phyloP scores from a whole-genome alignment of 768 basidiomycete genomes.

The Lentinula raphanica region DNA sequence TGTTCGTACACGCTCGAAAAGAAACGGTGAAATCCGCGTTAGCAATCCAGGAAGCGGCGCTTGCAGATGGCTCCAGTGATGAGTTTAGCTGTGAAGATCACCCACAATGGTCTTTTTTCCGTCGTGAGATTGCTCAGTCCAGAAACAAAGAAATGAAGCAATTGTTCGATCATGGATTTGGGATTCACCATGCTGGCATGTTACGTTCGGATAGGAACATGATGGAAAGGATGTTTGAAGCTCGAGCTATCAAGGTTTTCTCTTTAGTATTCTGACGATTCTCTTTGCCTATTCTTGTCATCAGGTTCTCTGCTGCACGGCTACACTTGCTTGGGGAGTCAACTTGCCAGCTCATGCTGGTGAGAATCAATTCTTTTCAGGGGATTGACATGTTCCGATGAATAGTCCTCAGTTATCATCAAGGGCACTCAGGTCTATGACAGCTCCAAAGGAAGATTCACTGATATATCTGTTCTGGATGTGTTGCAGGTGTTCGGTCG shows the following conservation, averaged over 20 bases:
- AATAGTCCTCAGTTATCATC: conserved; percentile 63
- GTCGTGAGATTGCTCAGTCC: conserved; percentile 72
- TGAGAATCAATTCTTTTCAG: conserved; percentile 27
- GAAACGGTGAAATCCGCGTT: conserved; percentile 93
- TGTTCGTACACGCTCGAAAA: conserved; percentile 97
- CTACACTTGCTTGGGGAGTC: conserved; percentile 98
- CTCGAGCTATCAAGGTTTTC: conserved; percentile 81
- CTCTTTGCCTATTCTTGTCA: not conserved
- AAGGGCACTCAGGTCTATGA: conserved; percentile 98
- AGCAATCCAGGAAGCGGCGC: conserved; percentile 71
- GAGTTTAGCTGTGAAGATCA: conserved; percentile 82
- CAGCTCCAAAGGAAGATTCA: conserved; percentile 81
- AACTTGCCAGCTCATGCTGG: conserved; percentile 98
- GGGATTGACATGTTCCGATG: conserved; percentile 6
- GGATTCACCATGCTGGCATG: conserved; percentile 99
- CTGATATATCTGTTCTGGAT: conserved; percentile 90
- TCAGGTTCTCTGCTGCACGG: conserved; percentile 95
- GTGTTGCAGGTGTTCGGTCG: conserved; percentile 97
- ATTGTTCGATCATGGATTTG: conserved; percentile 87
- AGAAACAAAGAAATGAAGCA: conserved; percentile 96
- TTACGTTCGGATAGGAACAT: conserved; percentile 88
- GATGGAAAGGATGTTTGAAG: conserved; percentile 92
- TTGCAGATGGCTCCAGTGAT: conserved; percentile 63
- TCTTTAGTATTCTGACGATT: not conserved
- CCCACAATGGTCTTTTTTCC: conserved; percentile 71